phyloP scores from a whole-genome alignment of 305 asterid genomes.

The Fraxinus xanthoxyloides region DNA sequence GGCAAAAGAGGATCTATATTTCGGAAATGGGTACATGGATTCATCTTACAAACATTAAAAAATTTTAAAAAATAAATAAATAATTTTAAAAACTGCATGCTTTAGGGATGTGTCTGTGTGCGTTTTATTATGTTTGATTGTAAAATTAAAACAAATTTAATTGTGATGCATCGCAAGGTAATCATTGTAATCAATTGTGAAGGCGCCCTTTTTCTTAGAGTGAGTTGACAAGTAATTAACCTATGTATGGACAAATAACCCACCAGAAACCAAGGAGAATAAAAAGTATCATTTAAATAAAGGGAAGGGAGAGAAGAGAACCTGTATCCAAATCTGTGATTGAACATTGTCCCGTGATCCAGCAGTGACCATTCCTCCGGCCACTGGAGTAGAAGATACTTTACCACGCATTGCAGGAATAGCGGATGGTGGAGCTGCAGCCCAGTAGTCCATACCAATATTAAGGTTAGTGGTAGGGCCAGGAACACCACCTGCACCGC shows the following conservation, averaged over 20 bases:
- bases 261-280: not conserved
- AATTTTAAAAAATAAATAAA: not conserved
- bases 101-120: not conserved
- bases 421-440: conserved; percentile 52
- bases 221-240: not conserved
- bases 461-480: conserved; percentile 79
- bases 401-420: conserved; percentile 67
- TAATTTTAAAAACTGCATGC: not conserved
- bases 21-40: not conserved
- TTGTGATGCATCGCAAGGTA: not conserved
- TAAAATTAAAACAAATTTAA: not conserved
- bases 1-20: not conserved
- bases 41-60: not conserved
- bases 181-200: not conserved
- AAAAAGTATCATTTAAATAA: not conserved
- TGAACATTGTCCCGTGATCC: conserved; percentile 69
- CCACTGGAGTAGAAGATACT: conserved; percentile 52
- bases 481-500: conserved; percentile 60
- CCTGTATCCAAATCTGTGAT: conserved; percentile 79
- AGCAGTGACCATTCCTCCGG: conserved; percentile 60
- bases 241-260: not conserved
- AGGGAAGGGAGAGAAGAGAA: conserved; percentile 19
- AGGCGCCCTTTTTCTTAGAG: not conserved
- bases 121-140: not conserved
- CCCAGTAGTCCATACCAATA: conserved; percentile 93